A percentile compares a stretch with the other conserved stretches of the same genome.
Conservation (phyloP, 2,329 filamentous ascomycete species). For the Camillea tinctor region DNA sequence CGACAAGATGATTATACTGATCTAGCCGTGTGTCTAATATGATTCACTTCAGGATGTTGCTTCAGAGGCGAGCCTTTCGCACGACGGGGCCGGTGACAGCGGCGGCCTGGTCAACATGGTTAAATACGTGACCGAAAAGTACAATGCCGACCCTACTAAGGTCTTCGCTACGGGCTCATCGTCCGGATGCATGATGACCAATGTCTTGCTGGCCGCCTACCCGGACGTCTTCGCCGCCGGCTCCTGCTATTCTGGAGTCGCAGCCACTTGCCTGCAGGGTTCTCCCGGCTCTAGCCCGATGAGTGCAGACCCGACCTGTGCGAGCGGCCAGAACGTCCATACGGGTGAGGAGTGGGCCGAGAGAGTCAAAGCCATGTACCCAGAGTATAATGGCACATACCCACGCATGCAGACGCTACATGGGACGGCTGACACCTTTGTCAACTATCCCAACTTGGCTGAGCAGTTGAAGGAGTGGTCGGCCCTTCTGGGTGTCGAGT, state of each 20-base stretch:
- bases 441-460: slow-evolving; percentile 44
- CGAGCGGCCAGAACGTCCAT: slow-evolving; percentile 35
- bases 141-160: slow-evolving; percentile 20
- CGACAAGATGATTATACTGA: too few species aligned
- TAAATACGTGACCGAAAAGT: slow-evolving; percentile 20
- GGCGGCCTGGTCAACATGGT: slow-evolving; percentile 24
- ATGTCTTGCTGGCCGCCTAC: slow-evolving; percentile 44
- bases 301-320: slow-evolving; percentile 36
- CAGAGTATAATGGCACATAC: slow-evolving; percentile 40
- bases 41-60: slow-evolving; percentile 15
- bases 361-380: slow-evolving; percentile 34
- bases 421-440: slow-evolving; percentile 41
- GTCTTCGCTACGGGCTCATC: slow-evolving; percentile 23
- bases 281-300: slow-evolving; percentile 19
- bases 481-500: slow-evolving; percentile 36
- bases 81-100: slow-evolving; percentile 23
- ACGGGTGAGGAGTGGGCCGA: slow-evolving; percentile 20
- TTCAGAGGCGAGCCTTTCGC: slow-evolving; percentile 15
- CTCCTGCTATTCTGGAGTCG: slow-evolving; percentile 43
- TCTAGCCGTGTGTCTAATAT: too few species aligned
- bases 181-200: slow-evolving; percentile 27
- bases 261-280: slow-evolving; percentile 37
- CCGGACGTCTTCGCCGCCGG: slow-evolving; percentile 47
- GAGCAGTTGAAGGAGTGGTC: slow-evolving; percentile 47
- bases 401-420: slow-evolving; percentile 50